Conservation (phyloP, 2,329 filamentous ascomycete species). For the Aureobasidium mangrovei region DNA sequence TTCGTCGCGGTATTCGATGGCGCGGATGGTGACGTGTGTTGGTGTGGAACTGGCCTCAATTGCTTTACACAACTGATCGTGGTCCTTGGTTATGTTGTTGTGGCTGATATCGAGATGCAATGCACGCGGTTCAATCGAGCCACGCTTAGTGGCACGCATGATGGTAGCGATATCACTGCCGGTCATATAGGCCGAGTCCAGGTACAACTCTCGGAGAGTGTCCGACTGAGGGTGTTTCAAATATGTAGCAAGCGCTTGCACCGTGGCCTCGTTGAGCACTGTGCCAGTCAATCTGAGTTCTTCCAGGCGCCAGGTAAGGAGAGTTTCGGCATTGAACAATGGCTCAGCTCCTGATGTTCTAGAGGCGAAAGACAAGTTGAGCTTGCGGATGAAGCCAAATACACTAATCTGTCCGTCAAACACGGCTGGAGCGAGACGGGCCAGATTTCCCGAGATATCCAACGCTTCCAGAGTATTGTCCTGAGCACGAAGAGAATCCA, state of each 20-base stretch:
- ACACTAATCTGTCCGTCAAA: slow-evolving; percentile 59
- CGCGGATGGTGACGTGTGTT: slow-evolving; percentile 55
- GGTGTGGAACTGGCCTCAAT: slow-evolving; percentile 48
- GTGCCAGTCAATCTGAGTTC: slow-evolving; percentile 58
- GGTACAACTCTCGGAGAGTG: slow-evolving; percentile 50
- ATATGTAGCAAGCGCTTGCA: slow-evolving; percentile 56
- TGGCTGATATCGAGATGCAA: slow-evolving; percentile 60
- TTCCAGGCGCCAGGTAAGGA: slow-evolving; percentile 59
- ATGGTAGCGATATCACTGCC: slow-evolving; percentile 57
- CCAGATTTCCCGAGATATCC: slow-evolving; percentile 58
- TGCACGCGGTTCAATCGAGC: slow-evolving; percentile 42
- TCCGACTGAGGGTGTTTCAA: slow-evolving; percentile 46
- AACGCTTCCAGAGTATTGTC: slow-evolving; percentile 59
- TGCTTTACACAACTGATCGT: slow-evolving; percentile 44
- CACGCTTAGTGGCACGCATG: slow-evolving; percentile 52
- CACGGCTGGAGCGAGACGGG: slow-evolving; percentile 53
- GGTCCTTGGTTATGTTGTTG: slow-evolving; percentile 47
- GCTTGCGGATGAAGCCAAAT: slow-evolving; percentile 56
- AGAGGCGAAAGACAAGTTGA: slow-evolving; percentile 57
- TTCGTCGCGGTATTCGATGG: slow-evolving; percentile 61
- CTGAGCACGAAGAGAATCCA: slow-evolving; percentile 56
- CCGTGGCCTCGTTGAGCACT: slow-evolving; percentile 51
- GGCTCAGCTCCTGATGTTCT: slow-evolving; percentile 55
- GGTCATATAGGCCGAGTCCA: slow-evolving; percentile 59
- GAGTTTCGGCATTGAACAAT: slow-evolving; percentile 55